Evolutionary conservation across 2,329 filamentous ascomycete species (phyloP).

Genomic region (Verticillium dahliae): DNA sequence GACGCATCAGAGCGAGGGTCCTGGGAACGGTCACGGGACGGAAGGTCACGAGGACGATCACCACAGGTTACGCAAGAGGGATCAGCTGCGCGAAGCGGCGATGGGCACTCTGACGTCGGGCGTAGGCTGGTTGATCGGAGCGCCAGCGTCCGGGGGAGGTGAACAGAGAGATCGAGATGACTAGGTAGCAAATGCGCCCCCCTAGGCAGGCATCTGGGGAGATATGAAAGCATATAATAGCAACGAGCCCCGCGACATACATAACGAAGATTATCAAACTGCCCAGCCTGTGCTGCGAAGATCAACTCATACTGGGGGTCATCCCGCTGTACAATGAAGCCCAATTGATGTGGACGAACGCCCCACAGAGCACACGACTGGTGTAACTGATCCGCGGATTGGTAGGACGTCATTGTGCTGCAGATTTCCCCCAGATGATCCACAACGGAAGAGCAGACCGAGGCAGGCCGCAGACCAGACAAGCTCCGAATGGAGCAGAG

Average conservation of each 20-base stretch:
- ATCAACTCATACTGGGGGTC: too few relatives aligned
- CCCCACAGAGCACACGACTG: background rate
- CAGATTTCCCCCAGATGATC: background rate
- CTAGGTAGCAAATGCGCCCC: slow-evolving; percentile 4
- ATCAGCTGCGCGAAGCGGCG: slow-evolving; percentile 61
- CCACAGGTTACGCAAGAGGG: slow-evolving; percentile 58
- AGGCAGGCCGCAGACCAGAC: background rate
- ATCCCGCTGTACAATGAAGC: too few relatives aligned
- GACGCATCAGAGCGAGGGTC: background rate
- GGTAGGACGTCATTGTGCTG: background rate
- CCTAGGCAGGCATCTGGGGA: background rate
- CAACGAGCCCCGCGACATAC: background rate
- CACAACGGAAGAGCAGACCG: background rate
- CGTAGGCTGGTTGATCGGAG: slow-evolving; percentile 62
- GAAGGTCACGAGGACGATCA: slow-evolving; percentile 18
- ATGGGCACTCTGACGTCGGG: slow-evolving; percentile 61
- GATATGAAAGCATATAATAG: background rate
- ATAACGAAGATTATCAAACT: background rate
- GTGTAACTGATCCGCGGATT: background rate
- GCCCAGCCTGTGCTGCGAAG: background rate
- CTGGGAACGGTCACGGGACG: slow-evolving; percentile 9
- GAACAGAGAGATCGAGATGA: slow-evolving; percentile 20
- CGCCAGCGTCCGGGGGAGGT: slow-evolving; percentile 27
- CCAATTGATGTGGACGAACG: background rate
- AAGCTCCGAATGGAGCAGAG: background rate